Evolutionary conservation across 2,329 filamentous ascomycete species (phyloP), one percentile per base, ranked within the genome.

Genomic region (Diaporthe longicolla): DNA sequence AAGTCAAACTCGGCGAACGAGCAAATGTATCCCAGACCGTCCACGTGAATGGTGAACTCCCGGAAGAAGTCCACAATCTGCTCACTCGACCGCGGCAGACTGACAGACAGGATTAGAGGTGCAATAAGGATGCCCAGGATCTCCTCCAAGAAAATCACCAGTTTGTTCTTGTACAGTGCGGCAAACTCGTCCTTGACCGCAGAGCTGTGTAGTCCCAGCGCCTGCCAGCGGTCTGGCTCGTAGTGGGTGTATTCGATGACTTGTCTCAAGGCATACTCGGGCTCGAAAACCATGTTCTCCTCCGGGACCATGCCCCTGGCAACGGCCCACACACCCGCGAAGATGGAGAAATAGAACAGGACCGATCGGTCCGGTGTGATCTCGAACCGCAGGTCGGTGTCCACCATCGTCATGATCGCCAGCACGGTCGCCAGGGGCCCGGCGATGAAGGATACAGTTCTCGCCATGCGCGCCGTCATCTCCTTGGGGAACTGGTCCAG

Each of bases 1-100:
- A 98, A 98, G 76, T 98, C 94, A 79, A 99, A 99, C 48, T 98
- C 95, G 4, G 97, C 97, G 84, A 98, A 98, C 1, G 96, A 98
- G 83, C 97, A 99, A 15, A 98, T 95, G 77, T 98, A 96, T 29
- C 97, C 97, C 48, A 99, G 89, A 0, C 97, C 97, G 80, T 99
- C 97, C 21, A 99, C 96, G 78, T 99, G 95, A 29, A 99, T 92
- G 0, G 97, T 98, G 78, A 98, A 98, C 81, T 99, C 97, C 52
- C 97, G 92, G 86, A 99, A 98, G 83, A 99, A 99, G 83, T 99
- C 97, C 74, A 98, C 93, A 76, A 99, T 93, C 74, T 95, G 94
- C 78, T 98, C 96, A 81, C 94, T 96, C 82, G 94, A 97, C 78
- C 92, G 93, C 0, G 95, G 95, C 45, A 98, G 88, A 75, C 94